Percentiles rank a stretch among this genome's conserved stretches.
Conservation (phyloP, 2,329 filamentous ascomycete species). For the Colletotrichum abscissum region DNA sequence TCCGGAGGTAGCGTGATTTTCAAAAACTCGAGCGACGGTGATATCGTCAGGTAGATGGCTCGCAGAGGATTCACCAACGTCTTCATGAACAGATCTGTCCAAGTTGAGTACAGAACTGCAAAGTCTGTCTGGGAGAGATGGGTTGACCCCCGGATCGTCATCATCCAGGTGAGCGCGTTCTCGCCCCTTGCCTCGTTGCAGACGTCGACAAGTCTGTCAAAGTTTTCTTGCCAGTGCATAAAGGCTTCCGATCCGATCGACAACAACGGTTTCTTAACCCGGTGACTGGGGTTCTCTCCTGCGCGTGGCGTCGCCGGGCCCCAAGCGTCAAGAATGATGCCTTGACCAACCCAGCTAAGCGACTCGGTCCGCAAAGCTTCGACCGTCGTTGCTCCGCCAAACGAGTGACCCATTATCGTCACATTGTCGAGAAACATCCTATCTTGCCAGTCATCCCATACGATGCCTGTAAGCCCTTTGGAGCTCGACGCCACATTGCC, state of each 20-base stretch:
- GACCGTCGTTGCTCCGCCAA: slow-evolving; percentile 73
- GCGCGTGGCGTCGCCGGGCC: slow-evolving; percentile 59
- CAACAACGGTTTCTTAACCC: slow-evolving; percentile 65
- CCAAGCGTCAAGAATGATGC: slow-evolving; percentile 76
- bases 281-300: slow-evolving; percentile 55
- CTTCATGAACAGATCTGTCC: slow-evolving; percentile 70
- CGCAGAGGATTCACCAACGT: slow-evolving; percentile 71
- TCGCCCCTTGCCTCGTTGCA: slow-evolving; percentile 65
- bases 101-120: slow-evolving; percentile 69
- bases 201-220: slow-evolving; percentile 65
- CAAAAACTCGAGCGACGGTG: slow-evolving; percentile 72
- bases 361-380: slow-evolving; percentile 67
- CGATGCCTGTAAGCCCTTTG: slow-evolving; percentile 63
- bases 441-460: slow-evolving; percentile 67
- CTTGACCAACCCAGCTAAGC: slow-evolving; percentile 68
- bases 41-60: slow-evolving; percentile 72
- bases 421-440: slow-evolving; percentile 65
- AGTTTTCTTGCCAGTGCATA: slow-evolving; percentile 76
- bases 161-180: slow-evolving; percentile 59
- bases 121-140: slow-evolving; percentile 77
- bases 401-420: slow-evolving; percentile 74
- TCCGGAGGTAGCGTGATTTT: slow-evolving; percentile 60
- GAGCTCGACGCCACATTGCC: slow-evolving; percentile 70
- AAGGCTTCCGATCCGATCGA: slow-evolving; percentile 76
- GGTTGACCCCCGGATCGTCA: slow-evolving; percentile 68